These are phyloP conservation scores for Silene latifolia DNA, from an alignment of 148 eudicot genomes.

Conservation along the genomic window DNA sequence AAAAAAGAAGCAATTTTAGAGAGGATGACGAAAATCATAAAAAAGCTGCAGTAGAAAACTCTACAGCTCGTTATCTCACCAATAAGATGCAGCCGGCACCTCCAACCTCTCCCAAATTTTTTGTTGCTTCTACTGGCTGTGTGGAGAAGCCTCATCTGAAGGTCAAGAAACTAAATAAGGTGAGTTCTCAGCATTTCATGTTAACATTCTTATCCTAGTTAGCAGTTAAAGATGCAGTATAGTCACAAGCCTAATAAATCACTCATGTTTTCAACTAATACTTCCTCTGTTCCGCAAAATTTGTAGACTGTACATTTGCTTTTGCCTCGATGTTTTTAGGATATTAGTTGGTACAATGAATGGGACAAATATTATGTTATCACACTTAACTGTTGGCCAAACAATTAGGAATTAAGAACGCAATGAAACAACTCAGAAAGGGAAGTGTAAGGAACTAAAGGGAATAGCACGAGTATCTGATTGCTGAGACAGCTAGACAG, in stretches of 20 bases:
- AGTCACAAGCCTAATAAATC: background rate
- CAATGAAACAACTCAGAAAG: no score
- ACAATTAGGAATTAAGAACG: no score
- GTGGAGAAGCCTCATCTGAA: conserved; percentile 22
- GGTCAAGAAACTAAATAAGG: conserved; percentile 29
- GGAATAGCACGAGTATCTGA: no score
- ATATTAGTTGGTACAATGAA: no score
- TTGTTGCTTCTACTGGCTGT: conserved; percentile 20
- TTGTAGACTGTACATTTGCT: no score
- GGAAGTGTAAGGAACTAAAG: no score
- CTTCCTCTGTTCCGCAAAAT: no score
- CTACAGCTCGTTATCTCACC: conserved; percentile 23
- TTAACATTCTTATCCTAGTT: no score
- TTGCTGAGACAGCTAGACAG: background rate
- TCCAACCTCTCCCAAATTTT: conserved; percentile 26
- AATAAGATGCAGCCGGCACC: conserved; percentile 34
- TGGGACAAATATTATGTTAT: no score
- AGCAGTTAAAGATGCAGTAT: background rate
- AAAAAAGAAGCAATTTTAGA: conserved; percentile 5
- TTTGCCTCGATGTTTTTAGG: no score
- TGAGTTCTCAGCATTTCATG: conserved; percentile 8
- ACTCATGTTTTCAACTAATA: no score
- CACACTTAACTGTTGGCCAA: no score
- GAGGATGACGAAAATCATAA: conserved; percentile 17
- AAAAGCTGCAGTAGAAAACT: conserved; percentile 21